Conservation (phyloP, 2,329 filamentous ascomycete species). For the Aspergillus pseudoterreus region DNA sequence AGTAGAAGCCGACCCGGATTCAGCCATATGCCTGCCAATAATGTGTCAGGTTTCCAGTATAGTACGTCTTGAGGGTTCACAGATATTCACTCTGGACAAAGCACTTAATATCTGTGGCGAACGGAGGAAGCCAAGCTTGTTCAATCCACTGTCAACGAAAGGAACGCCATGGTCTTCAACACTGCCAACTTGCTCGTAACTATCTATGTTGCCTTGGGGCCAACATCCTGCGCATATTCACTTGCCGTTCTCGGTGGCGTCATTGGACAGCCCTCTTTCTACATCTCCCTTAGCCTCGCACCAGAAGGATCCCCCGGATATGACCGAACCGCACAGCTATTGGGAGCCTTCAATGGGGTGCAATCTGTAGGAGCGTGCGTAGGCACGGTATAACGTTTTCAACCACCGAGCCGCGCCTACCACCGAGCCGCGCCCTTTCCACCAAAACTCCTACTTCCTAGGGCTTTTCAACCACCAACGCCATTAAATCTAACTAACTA, state of each 20-base stretch:
- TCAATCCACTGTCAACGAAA: background rate
- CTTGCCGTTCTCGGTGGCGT: conserved; percentile 41
- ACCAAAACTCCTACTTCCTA: no score
- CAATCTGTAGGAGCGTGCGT: conserved; percentile 42
- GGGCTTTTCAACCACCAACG: no score
- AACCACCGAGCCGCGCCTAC: no score
- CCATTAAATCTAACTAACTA: no score
- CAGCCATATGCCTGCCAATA: background rate
- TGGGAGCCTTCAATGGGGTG: conserved; percentile 46
- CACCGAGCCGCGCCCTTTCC: no score
- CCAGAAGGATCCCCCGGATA: conserved; percentile 38
- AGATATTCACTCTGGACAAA: no score
- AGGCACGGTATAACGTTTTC: conserved; percentile 34
- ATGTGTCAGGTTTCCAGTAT: no score
- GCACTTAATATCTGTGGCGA: no score
- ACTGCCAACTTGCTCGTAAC: conserved; percentile 33
- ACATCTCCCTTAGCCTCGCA: conserved; percentile 40
- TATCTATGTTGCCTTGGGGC: conserved; percentile 31
- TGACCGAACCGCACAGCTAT: conserved; percentile 38
- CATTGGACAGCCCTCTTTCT: conserved; percentile 47
- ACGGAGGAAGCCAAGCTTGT: no score
- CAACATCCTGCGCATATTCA: conserved; percentile 30
- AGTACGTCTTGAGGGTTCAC: no score
- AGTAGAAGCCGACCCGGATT: background rate
- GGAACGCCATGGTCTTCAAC: conserved; percentile 12